Evolutionary conservation across 2,329 filamentous ascomycete species (phyloP).

Genomic region (Apiospora hydei): DNA sequence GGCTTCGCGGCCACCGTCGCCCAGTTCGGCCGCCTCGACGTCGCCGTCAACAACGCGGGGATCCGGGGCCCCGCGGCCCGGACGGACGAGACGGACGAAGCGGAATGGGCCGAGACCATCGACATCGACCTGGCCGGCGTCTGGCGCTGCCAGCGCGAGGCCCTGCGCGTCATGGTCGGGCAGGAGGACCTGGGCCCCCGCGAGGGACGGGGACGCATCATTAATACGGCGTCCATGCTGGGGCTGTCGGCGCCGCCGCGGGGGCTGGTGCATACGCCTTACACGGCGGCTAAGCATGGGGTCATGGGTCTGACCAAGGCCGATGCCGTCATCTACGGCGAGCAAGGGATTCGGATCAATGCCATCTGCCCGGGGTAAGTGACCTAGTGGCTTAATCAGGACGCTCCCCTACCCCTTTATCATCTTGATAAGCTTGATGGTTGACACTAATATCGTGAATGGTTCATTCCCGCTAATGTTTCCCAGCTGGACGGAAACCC

Average conservation of each 20-base stretch:
- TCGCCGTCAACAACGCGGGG: conserved; percentile 63
- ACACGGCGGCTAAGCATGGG: conserved; percentile 22
- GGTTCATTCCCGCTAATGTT: too few relatives aligned
- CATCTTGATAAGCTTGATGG: too few relatives aligned
- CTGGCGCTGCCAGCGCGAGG: conserved; percentile 62
- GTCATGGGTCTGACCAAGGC: conserved; percentile 20
- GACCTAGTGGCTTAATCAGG: too few relatives aligned
- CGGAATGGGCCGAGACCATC: conserved; percentile 58
- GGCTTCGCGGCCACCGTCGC: neutral
- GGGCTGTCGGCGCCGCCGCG: conserved; percentile 50
- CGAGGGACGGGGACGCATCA: conserved; percentile 56
- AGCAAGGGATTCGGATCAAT: conserved; percentile 5
- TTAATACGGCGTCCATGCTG: conserved; percentile 62
- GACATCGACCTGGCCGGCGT: conserved; percentile 63
- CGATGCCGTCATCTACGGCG: conserved; percentile 10
- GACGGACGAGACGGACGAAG: conserved; percentile 54
- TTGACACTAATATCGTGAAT: too few relatives aligned
- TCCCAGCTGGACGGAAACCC: neutral
- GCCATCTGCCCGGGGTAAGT: neutral
- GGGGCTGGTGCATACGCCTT: neutral
- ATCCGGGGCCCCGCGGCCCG: conserved; percentile 49
- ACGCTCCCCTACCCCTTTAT: neutral
- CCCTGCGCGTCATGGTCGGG: conserved; percentile 58
- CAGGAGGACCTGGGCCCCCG: conserved; percentile 53
- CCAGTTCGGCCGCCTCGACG: conserved; percentile 60